These are phyloP conservation scores for Stemphylium vesicarium DNA, from an alignment of 2,329 filamentous ascomycete genomes.

Conservation along the genomic window DNA sequence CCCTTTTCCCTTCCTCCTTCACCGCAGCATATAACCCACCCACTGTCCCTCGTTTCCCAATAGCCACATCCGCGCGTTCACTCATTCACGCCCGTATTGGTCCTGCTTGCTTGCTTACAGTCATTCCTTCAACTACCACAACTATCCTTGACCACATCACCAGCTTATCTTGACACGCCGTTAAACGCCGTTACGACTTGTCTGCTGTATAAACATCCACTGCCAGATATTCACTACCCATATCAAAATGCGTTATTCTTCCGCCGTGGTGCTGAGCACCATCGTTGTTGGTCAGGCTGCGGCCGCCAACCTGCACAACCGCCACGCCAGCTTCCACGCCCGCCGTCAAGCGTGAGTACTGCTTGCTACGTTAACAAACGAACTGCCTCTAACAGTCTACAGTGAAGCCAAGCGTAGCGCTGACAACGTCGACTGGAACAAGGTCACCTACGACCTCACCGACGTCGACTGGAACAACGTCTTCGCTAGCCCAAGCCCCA, in stretches of 20 bases:
- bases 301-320: slow-evolving; percentile 39
- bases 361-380: not conserved
- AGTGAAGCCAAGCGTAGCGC: slow-evolving; percentile 42
- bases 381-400: not conserved
- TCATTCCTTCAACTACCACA: slow-evolving; percentile 33
- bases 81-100: slow-evolving; percentile 46
- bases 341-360: slow-evolving; percentile 42
- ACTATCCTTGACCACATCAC: slow-evolving; percentile 6
- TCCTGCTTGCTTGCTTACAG: slow-evolving; percentile 24
- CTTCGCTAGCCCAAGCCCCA: slow-evolving; percentile 20
- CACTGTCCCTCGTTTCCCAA: slow-evolving; percentile 30
- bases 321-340: slow-evolving; percentile 47
- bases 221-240: slow-evolving; percentile 4
- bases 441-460: slow-evolving; percentile 32
- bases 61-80: slow-evolving; percentile 46
- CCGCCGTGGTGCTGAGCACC: slow-evolving; percentile 48
- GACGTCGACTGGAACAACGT: slow-evolving; percentile 37
- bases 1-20: slow-evolving; percentile 33
- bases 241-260: slow-evolving; percentile 44
- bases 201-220: slow-evolving; percentile 14
- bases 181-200: slow-evolving; percentile 37
- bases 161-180: slow-evolving; percentile 21
- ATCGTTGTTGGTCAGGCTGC: slow-evolving; percentile 45
- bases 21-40: slow-evolving; percentile 33
- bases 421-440: slow-evolving; percentile 39